Evolutionary conservation across 495 filamentous ascomycete genomes (phyloP).

Genomic region (Penicillium argentinense): DNA sequence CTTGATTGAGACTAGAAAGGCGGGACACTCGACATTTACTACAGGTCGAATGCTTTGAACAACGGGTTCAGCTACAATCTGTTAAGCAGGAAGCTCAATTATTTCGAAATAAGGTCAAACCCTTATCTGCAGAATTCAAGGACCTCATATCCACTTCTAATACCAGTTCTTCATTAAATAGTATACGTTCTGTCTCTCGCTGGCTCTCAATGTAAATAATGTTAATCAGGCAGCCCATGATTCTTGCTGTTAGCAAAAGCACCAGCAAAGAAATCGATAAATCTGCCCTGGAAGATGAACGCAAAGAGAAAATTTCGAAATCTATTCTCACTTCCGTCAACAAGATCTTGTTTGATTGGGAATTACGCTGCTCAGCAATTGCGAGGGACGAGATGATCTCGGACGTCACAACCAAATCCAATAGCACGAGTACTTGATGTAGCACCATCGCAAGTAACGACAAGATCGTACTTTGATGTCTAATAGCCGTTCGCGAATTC

Average conservation of each 20-base stretch:
- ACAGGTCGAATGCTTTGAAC: no score
- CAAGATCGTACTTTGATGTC: slow-evolving; percentile 43
- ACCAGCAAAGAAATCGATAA: not conserved
- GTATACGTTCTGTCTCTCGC: no score
- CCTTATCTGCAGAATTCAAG: no score
- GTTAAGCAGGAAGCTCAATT: no score
- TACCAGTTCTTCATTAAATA: no score
- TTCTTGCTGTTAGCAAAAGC: not conserved
- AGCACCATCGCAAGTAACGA: slow-evolving; percentile 50
- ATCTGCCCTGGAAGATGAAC: slow-evolving; percentile 10
- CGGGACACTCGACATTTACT: no score
- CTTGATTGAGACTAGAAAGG: no score
- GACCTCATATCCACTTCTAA: no score
- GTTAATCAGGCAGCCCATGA: not conserved
- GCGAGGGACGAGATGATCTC: slow-evolving; percentile 33
- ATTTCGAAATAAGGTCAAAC: no score
- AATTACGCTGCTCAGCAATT: slow-evolving; percentile 46
- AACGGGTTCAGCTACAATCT: no score
- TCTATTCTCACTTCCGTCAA: slow-evolving; percentile 34
- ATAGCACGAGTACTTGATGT: slow-evolving; percentile 49
- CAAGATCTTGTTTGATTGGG: slow-evolving; percentile 35
- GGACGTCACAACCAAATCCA: slow-evolving; percentile 38
- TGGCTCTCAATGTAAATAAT: no score
- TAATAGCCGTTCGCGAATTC: slow-evolving; percentile 36
- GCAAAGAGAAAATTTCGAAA: slow-evolving; percentile 13